Base-by-base conservation (phyloP, 1,284 basidiomycete species). In the Acaromyces ingoldii region DNA sequence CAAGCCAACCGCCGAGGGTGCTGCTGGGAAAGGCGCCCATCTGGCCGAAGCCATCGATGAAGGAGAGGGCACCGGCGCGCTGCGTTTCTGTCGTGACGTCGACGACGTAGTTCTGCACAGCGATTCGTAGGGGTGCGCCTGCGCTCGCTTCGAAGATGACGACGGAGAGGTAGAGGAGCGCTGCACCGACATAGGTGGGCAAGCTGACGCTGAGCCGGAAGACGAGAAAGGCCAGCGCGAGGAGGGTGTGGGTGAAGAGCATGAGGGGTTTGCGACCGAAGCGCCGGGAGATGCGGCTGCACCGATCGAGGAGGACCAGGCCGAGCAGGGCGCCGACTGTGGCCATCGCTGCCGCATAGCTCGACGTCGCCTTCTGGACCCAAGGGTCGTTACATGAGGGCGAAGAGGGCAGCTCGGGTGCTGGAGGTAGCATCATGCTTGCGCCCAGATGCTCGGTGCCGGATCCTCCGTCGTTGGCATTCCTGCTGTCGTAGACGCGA, bases 21-120 rank as follows among this genome's bases (percentile, higher is more conserved):
- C 58, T 62, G 28, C 58, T 58, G 1, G 67, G 67, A 33, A 70
- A 70, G 5, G 63, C 64, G 36, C 67, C 67, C 22, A 70, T 53
- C 51, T 70, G 67, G 24, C 66, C 65, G 22, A 69, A 63, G 9
- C 67, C 67, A 39, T 70, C 67, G 56, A 68, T 63, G 56, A 70
- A 69, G 57, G 63, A 60, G 19, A 70, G 59, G 2, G 62, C 62
- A 2, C 60, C 60, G 1, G 65, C 65, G 22, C 67, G 50, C 22
- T 65, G 58, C 7, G 63, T 46, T 34, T 68, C 65, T 3, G 58
- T 54, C 7, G 64, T 67, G 2, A 64, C 67, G 54, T 71, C 68
- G n/a, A 71, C 66, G 29, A 71, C 65, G 36, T 69, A 71, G 34
- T 69, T 66, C 43, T 71, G 68, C 10, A 69, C 55, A n/a, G 65